Evolutionary conservation across 371 early-diverging fungal species (phyloP).

Genomic region (Chytridium lagenaria): DNA sequence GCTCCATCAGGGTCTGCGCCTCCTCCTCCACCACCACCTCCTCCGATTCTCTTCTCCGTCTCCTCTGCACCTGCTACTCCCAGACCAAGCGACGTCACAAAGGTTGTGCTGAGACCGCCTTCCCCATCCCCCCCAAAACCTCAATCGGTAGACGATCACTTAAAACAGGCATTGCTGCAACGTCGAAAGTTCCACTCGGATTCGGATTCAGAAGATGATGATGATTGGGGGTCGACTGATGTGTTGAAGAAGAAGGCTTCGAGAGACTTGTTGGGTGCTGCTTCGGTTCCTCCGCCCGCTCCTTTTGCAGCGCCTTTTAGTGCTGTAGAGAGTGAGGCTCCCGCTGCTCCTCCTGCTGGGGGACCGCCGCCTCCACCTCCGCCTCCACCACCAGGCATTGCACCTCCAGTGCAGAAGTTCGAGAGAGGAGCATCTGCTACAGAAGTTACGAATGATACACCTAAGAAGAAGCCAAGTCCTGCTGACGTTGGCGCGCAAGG

Average conservation of each 20-base stretch:
- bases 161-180: not conserved
- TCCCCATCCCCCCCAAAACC: not conserved
- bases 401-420: constrained; percentile 29
- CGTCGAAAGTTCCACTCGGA: not conserved
- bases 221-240: constrained; percentile 1
- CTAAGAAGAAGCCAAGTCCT: constrained; percentile 43
- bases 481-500: constrained; percentile 45
- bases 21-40: constrained; percentile 24
- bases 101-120: not conserved
- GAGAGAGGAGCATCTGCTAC: constrained; percentile 22
- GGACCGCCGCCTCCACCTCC: constrained; percentile 47
- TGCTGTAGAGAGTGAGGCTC: no score
- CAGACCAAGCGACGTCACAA: not conserved
- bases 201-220: not conserved
- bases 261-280: not conserved
- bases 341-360: constrained; percentile 7
- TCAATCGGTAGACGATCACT: not conserved
- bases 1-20: no score
- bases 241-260: not conserved
- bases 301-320: constrained; percentile 1
- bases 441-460: not conserved
- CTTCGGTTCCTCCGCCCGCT: constrained; percentile 19
- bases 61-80: not conserved
- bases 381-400: constrained; percentile 45
- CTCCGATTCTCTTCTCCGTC: not conserved